Percentiles rank a stretch among this genome's conserved stretches.
Conservation (phyloP, 306 rosid genomes). For the Pyrus communis region DNA sequence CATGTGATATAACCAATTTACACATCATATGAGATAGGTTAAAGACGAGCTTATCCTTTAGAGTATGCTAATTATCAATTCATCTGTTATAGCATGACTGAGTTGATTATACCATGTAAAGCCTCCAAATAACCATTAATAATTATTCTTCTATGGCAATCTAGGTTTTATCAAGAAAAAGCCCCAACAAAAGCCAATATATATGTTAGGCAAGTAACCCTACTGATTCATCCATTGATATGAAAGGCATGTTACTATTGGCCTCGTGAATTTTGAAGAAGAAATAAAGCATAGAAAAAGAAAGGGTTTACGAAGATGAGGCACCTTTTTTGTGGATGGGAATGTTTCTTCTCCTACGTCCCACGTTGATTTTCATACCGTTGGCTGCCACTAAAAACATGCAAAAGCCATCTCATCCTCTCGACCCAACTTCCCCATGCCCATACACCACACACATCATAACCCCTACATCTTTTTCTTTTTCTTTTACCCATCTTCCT, state of each 20-base stretch:
- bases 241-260: not conserved
- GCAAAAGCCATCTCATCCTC: slow-evolving; percentile 52
- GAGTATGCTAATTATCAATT: not conserved
- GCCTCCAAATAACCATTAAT: not conserved
- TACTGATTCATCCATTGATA: not conserved
- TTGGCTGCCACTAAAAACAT: slow-evolving; percentile 46
- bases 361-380: slow-evolving; percentile 21
- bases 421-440: slow-evolving; percentile 24
- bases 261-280: not conserved
- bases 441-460: slow-evolving; percentile 44
- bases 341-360: slow-evolving; percentile 12
- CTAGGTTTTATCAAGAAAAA: not conserved
- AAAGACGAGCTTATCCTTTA: too few relatives aligned
- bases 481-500: slow-evolving; percentile 22
- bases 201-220: not conserved
- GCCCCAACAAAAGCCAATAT: not conserved
- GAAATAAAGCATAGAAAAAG: not conserved
- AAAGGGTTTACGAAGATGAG: not conserved
- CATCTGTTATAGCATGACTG: too few relatives aligned
- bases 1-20: not conserved
- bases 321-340: slow-evolving; percentile 34
- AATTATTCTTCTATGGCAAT: not conserved
- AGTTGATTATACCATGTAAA: not conserved
- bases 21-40: not conserved
- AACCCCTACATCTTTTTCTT: slow-evolving; percentile 18